Evolutionary conservation across 768 basidiomycete genomes (phyloP).

Genomic region (Leccinum imitatum): DNA sequence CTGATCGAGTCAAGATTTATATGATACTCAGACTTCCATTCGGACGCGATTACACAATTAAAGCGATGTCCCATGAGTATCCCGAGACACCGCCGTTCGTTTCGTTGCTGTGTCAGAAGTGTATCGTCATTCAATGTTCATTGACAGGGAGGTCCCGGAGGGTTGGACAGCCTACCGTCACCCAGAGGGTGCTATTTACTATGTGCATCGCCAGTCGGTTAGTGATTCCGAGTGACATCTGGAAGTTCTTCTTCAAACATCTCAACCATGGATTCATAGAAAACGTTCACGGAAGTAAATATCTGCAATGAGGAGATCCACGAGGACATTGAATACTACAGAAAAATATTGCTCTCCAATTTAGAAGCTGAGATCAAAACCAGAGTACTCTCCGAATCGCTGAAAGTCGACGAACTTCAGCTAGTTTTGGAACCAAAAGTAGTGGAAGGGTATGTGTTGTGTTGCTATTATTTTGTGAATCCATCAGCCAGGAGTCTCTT

Average conservation of each 20-base stretch:
- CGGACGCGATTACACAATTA: too few relatives aligned
- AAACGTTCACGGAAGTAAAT: slow-evolving; percentile 55
- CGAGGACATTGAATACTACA: slow-evolving; percentile 37
- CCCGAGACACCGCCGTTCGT: too few relatives aligned
- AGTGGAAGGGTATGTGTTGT: slow-evolving; percentile 26
- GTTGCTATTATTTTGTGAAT: slow-evolving; percentile 54
- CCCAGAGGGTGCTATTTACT: too few relatives aligned
- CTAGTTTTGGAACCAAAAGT: slow-evolving; percentile 44
- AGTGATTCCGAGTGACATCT: too few relatives aligned
- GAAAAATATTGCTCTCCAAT: slow-evolving; percentile 11
- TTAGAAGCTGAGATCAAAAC: slow-evolving; percentile 18
- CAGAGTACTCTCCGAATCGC: slow-evolving; percentile 14
- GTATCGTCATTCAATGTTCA: too few relatives aligned
- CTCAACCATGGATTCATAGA: slow-evolving; percentile 30
- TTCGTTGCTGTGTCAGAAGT: too few relatives aligned
- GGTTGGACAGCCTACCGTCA: too few relatives aligned
- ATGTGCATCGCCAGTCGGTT: too few relatives aligned
- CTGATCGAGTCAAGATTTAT: not conserved
- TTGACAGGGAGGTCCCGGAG: too few relatives aligned
- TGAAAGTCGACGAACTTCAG: slow-evolving; percentile 37
- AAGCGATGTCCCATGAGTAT: too few relatives aligned
- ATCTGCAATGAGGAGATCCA: slow-evolving; percentile 39
- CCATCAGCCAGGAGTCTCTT: slow-evolving; percentile 48
- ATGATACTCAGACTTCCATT: too few relatives aligned
- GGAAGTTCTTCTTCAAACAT: too few relatives aligned